Conservation (phyloP, 495 filamentous ascomycete species). For the Penicillium simplicissimum region DNA sequence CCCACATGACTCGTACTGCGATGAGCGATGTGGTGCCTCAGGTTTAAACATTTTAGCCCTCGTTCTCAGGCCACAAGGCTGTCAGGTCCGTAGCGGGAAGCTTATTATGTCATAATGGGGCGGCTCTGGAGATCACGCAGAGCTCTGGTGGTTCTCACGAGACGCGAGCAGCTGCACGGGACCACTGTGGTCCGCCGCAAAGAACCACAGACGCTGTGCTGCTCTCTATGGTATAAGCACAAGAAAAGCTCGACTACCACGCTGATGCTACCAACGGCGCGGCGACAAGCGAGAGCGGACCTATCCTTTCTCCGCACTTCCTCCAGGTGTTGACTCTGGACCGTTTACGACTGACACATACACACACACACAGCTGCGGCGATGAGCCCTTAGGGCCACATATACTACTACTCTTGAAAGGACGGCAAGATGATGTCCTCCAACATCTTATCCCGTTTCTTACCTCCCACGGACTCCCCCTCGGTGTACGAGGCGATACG, state of each 20-base stretch:
- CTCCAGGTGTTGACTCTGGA: neutral
- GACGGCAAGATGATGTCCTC: slow-evolving; percentile 65
- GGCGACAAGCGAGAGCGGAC: neutral
- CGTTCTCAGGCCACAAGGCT: neutral
- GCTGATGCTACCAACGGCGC: neutral
- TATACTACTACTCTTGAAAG: slow-evolving; percentile 11
- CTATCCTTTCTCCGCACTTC: slow-evolving; percentile 3
- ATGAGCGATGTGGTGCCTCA: neutral
- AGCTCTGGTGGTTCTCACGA: slow-evolving; percentile 4
- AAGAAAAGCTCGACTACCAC: neutral
- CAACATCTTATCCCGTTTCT: slow-evolving; percentile 72
- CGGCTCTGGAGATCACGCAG: slow-evolving; percentile 10
- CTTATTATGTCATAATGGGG: slow-evolving; percentile 12
- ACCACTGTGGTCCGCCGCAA: slow-evolving; percentile 1
- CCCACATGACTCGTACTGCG: slow-evolving; percentile 14
- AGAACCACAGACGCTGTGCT: neutral
- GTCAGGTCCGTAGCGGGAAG: neutral
- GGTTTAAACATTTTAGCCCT: neutral
- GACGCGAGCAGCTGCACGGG: slow-evolving; percentile 22
- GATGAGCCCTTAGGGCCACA: slow-evolving; percentile 14
- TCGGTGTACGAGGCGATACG: slow-evolving; percentile 73
- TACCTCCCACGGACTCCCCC: slow-evolving; percentile 62
- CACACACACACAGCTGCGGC: slow-evolving; percentile 15
- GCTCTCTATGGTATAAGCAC: neutral
- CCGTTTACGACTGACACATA: neutral